These are phyloP conservation scores for Aristolochia californica DNA, from an alignment of 164 flowering plant genomes.

Conservation along the genomic window DNA sequence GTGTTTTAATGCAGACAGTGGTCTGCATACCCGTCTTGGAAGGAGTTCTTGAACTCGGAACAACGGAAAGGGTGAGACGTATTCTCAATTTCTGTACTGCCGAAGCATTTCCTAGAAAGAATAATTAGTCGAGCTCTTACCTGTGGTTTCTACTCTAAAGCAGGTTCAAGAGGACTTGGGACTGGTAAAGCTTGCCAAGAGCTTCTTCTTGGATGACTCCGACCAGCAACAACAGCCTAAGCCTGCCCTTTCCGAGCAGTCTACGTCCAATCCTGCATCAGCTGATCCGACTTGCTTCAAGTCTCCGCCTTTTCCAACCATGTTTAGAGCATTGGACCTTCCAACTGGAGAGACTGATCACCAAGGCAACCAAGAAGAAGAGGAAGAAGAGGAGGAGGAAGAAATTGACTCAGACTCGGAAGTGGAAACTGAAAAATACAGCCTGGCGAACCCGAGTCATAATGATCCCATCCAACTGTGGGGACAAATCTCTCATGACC, in stretches of 20 bases:
- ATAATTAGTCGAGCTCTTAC: no score
- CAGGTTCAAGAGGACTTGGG: conserved; percentile 67
- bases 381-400: conserved; percentile 31
- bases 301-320: conserved; percentile 20
- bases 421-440: conserved; percentile 21
- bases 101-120: no score
- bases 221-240: conserved; percentile 33
- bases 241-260: conserved; percentile 87
- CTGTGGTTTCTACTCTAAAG: neutral
- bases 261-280: conserved; percentile 71
- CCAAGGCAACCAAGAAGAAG: conserved; percentile 17
- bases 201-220: conserved; percentile 47
- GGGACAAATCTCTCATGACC: conserved; percentile 4
- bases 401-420: conserved; percentile 47
- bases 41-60: conserved; percentile 82
- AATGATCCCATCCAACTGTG: neutral
- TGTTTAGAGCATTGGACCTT: conserved; percentile 14
- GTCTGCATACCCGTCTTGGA: conserved; percentile 76
- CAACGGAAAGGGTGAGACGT: conserved; percentile 47
- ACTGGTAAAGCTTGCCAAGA: conserved; percentile 46
- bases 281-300: conserved; percentile 29
- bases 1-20: conserved; percentile 46
- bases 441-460: neutral
- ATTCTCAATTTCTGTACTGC: no score
- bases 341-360: neutral